These are phyloP conservation scores for Podospora fimiseda DNA, from an alignment of 495 filamentous ascomycete species.

Conservation along the genomic window DNA sequence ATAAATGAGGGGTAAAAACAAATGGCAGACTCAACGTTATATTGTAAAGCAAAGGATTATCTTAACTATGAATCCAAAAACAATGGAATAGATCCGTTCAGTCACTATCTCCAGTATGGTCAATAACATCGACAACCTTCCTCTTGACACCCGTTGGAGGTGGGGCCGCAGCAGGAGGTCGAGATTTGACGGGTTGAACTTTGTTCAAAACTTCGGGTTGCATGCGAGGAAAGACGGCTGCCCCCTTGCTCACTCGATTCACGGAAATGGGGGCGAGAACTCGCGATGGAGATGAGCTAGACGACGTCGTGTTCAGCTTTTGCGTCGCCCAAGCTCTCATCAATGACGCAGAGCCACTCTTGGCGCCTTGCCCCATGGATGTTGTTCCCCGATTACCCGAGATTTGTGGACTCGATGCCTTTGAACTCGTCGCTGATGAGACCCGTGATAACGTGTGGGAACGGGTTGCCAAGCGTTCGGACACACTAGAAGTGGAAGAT, in stretches of 20 bases:
- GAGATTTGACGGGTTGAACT: background rate
- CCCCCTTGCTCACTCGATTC: background rate
- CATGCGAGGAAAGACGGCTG: no score
- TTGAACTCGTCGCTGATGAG: background rate
- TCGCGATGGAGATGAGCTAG: background rate
- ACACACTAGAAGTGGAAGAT: no score
- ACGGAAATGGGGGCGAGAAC: background rate
- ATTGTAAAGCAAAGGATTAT: background rate
- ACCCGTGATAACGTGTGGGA: no score
- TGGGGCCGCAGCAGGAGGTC: background rate
- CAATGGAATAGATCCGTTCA: background rate
- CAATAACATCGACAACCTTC: slow-evolving; percentile 11
- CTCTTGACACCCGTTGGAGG: slow-evolving; percentile 3
- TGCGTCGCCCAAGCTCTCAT: background rate
- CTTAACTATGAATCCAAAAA: slow-evolving; percentile 2
- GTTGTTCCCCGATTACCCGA: background rate
- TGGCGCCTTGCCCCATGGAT: background rate
- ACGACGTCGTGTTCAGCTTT: background rate
- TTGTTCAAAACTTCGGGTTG: no score
- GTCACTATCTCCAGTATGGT: slow-evolving; percentile 13
- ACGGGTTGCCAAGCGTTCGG: no score
- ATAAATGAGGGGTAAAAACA: background rate
- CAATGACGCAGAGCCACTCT: background rate
- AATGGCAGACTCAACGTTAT: background rate
- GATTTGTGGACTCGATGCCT: background rate